These are phyloP conservation scores for Grammothele lineata DNA, from an alignment of 768 basidiomycete species.

Conservation along the genomic window DNA sequence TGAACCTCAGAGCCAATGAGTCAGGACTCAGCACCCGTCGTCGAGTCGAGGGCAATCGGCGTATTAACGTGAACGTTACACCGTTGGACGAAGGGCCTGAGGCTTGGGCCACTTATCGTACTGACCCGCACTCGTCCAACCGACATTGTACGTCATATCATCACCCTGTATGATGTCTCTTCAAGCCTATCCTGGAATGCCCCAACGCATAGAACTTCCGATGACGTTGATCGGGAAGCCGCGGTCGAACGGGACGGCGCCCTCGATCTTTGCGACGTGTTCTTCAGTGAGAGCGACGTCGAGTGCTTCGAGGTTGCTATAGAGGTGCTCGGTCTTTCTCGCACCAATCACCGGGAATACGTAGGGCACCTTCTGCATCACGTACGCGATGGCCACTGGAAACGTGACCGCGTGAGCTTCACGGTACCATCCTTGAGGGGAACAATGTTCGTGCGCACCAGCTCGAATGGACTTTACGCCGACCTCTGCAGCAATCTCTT, in stretches of 20 bases:
- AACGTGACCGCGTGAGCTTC: constrained; percentile 23
- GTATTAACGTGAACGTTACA: too few relatives aligned
- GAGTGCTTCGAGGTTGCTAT: constrained; percentile 17
- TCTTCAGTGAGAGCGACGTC: constrained; percentile 14
- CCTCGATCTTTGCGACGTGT: constrained; percentile 21
- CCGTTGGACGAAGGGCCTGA: constrained; percentile 19
- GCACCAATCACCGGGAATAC: constrained; percentile 19
- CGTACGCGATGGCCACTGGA: constrained; percentile 26
- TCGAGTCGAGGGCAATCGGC: too few relatives aligned
- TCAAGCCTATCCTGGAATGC: background rate
- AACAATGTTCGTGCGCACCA: background rate
- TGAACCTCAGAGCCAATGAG: too few relatives aligned
- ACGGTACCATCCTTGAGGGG: background rate
- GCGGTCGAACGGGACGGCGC: constrained; percentile 18
- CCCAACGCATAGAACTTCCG: background rate
- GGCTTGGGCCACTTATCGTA: constrained; percentile 21
- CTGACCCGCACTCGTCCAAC: too few relatives aligned
- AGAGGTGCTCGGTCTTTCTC: constrained; percentile 17
- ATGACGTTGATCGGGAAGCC: constrained; percentile 19
- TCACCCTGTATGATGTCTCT: constrained; percentile 9
- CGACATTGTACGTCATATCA: too few relatives aligned
- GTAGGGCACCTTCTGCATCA: constrained; percentile 25
- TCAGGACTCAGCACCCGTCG: too few relatives aligned
- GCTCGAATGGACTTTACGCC: constrained; percentile 24
- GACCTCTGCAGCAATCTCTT: constrained; percentile 45